Conservation (phyloP, 2,329 filamentous ascomycete genomes). For the Beauveria caledonica region DNA sequence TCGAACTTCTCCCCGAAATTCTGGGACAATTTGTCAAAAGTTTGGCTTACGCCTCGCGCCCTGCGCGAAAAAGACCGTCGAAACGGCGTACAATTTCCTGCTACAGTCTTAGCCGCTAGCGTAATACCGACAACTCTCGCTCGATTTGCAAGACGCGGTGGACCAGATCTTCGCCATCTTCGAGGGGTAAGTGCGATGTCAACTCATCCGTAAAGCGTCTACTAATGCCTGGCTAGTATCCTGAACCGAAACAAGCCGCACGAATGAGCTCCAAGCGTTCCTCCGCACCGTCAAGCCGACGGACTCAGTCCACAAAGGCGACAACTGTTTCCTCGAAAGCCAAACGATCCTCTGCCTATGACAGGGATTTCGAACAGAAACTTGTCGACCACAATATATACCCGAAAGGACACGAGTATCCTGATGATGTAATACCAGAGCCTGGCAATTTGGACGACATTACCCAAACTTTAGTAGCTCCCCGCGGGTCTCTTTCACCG, state of each 20-base stretch:
- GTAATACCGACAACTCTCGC: background rate
- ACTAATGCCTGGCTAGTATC: background rate
- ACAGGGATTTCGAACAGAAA: conserved; percentile 14
- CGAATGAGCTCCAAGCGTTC: background rate
- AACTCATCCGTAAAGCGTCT: too few species aligned
- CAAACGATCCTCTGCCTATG: conserved; percentile 21
- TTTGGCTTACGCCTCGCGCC: conserved; percentile 19
- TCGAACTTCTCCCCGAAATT: conserved; percentile 16
- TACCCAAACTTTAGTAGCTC: too few species aligned
- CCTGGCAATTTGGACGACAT: too few species aligned
- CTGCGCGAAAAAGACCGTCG: conserved; percentile 21
- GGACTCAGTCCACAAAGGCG: too few species aligned
- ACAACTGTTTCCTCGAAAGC: background rate
- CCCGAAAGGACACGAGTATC: too few species aligned
- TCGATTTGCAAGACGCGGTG: conserved; percentile 13
- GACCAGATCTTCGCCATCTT: conserved; percentile 18
- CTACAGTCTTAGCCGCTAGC: background rate
- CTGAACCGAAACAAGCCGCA: background rate
- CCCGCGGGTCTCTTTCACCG: too few species aligned
- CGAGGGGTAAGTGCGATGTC: conserved; percentile 14
- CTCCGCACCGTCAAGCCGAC: background rate
- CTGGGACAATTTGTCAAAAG: conserved; percentile 18
- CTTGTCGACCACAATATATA: too few species aligned
- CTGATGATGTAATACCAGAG: too few species aligned
- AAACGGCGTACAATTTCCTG: conserved; percentile 10